Conservation (phyloP, 75 land plant species). For the Cunninghamia lanceolata region DNA sequence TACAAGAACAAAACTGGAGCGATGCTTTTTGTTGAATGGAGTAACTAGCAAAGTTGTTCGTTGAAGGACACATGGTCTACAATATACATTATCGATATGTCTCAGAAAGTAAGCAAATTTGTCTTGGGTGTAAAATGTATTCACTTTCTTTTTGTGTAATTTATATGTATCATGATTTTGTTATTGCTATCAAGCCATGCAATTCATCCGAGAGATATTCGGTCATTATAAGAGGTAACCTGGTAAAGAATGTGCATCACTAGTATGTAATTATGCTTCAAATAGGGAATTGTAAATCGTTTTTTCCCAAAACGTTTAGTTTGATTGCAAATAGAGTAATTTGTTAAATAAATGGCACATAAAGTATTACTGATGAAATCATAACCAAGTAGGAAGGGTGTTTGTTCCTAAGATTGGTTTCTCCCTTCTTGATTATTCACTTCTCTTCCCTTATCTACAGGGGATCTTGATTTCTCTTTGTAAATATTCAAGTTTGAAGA, state of each 20-base stretch:
- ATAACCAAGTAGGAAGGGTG: too few species aligned
- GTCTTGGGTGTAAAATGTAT: background rate
- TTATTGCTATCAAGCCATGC: background rate
- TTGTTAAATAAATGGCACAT: too few species aligned
- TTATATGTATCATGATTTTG: background rate
- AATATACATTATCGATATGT: background rate
- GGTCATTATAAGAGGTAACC: background rate
- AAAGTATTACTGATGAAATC: too few species aligned
- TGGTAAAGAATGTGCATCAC: background rate
- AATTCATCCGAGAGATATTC: background rate
- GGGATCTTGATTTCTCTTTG: too few species aligned
- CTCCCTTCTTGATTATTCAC: too few species aligned
- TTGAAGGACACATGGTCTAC: background rate
- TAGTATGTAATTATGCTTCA: background rate
- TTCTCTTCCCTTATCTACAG: too few species aligned
- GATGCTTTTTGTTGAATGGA: slow-evolving; percentile 17
- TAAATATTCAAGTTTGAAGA: too few species aligned
- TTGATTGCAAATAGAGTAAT: too few species aligned
- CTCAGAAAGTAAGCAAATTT: background rate
- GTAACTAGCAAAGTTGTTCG: slow-evolving; percentile 2
- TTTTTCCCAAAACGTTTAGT: too few species aligned
- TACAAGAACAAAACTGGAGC: slow-evolving; percentile 21
- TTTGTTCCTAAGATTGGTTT: too few species aligned
- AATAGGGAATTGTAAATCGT: background rate
- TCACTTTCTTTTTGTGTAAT: background rate